A percentile compares a stretch with the other conserved stretches of the same genome.
These are phyloP conservation scores for Aureobasidium sp. DNA, from an alignment of 2,329 filamentous ascomycete genomes.

Conservation along the genomic window DNA sequence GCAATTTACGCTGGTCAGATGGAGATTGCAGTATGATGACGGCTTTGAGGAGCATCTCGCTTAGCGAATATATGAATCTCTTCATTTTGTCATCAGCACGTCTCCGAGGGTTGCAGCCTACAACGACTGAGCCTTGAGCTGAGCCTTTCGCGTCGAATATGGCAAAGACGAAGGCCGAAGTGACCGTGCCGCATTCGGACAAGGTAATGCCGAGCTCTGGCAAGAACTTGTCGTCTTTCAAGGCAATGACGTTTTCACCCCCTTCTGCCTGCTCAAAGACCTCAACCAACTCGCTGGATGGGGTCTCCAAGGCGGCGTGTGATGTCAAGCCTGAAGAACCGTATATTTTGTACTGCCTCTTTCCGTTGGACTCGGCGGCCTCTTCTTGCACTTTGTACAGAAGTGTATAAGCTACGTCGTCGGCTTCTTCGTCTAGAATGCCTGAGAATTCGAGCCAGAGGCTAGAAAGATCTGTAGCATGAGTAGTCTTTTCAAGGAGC, in stretches of 20 bases:
- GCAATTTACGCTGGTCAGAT: not conserved
- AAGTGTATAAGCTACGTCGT: constrained; percentile 16
- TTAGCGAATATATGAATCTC: not conserved
- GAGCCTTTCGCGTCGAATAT: not conserved
- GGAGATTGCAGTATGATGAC: constrained; percentile 1
- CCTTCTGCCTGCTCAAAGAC: not conserved
- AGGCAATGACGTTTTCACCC: not conserved
- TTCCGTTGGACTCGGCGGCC: not conserved
- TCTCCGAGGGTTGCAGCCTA: not conserved
- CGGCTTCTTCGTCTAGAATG: constrained; percentile 7
- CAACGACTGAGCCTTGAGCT: not conserved
- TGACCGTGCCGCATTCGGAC: not conserved
- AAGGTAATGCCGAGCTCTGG: not conserved
- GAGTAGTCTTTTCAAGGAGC: not conserved
- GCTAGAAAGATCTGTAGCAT: constrained; percentile 6
- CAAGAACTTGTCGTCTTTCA: not conserved
- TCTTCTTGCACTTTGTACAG: constrained; percentile 14
- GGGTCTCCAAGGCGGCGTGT: not conserved
- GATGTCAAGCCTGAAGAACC: not conserved
- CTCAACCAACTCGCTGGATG: not conserved
- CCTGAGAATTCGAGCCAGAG: constrained; percentile 16
- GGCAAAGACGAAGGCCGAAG: not conserved
- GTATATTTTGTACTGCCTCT: not conserved
- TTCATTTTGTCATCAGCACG: not conserved
- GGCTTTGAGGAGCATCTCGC: not conserved